Conservation (phyloP, 352 stramenopile species). For the Globisporangium megalacanthum region DNA sequence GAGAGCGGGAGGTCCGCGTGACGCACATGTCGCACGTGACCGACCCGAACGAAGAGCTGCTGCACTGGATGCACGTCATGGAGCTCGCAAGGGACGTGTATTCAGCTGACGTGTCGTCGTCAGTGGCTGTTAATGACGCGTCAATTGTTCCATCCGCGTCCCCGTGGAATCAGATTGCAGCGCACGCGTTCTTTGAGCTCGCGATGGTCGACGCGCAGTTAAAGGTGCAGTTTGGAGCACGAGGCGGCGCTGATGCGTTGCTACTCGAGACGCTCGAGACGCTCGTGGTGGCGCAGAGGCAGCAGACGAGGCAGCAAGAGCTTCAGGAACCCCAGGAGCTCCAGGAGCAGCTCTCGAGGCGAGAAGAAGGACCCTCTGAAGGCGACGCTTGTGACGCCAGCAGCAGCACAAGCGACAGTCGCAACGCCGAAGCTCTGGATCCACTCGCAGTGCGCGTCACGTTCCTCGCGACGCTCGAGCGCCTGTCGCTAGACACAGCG, state of each 20-base stretch:
- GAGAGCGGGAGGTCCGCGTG: slow-evolving; percentile 52
- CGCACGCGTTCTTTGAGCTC: slow-evolving; percentile 42
- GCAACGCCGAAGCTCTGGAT: not conserved
- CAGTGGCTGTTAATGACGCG: too few species aligned
- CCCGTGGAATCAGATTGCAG: slow-evolving; percentile 34
- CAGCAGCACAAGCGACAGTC: not conserved
- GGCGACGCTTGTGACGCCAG: too few species aligned
- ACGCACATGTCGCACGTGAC: slow-evolving; percentile 36
- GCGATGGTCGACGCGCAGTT: slow-evolving; percentile 12
- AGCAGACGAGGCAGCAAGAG: slow-evolving; percentile 25
- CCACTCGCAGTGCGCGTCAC: slow-evolving; percentile 5
- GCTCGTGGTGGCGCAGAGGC: slow-evolving; percentile 24
- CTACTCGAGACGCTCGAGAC: slow-evolving; percentile 17
- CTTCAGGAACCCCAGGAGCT: not conserved
- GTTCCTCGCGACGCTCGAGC: slow-evolving; percentile 11
- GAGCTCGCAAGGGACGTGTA: slow-evolving; percentile 45
- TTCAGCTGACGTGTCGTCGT: slow-evolving; percentile 4
- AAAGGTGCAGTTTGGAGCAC: slow-evolving; percentile 25
- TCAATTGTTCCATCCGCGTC: not conserved
- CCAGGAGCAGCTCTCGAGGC: not conserved
- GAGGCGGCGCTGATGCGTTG: not conserved
- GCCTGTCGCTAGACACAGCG: not conserved
- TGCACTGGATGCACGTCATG: slow-evolving; percentile 59
- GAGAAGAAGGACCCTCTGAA: too few species aligned
- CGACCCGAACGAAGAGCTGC: slow-evolving; percentile 71